Percentiles rank a stretch among this genome's conserved stretches.
phyloP scores from a whole-genome alignment of 768 basidiomycete species.

The Dentipellis sp. region DNA sequence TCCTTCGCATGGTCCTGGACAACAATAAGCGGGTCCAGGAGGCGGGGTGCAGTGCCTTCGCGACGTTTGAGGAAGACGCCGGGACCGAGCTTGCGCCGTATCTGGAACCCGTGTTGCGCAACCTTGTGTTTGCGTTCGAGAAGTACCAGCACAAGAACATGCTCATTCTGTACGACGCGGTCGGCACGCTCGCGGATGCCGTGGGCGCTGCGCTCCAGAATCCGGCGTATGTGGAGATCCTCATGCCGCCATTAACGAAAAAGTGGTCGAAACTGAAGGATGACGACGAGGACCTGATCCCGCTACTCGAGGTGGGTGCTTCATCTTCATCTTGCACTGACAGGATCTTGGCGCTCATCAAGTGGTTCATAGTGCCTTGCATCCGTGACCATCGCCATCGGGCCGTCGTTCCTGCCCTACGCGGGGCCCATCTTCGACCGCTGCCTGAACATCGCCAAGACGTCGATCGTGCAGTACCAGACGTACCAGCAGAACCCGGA shows the following conservation, averaged over 20 bases:
- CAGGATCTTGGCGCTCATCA: neutral
- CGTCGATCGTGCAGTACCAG: conserved; percentile 77
- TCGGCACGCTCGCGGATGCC: conserved; percentile 95
- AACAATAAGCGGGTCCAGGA: conserved; percentile 99
- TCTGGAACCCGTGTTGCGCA: conserved; percentile 89
- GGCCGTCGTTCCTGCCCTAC: conserved; percentile 79
- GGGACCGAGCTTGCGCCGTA: conserved; percentile 84
- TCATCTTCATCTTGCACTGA: neutral
- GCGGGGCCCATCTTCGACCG: conserved; percentile 89
- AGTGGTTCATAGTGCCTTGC: conserved; percentile 71
- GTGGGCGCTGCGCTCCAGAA: conserved; percentile 86
- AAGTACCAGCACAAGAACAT: conserved; percentile 99
- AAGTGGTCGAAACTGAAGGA: conserved; percentile 90
- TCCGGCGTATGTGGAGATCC: conserved; percentile 80
- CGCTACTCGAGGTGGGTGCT: conserved; percentile 77
- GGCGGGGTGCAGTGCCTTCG: conserved; percentile 97
- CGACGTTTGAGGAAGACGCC: conserved; percentile 97
- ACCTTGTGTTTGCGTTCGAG: conserved; percentile 91
- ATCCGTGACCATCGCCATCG: conserved; percentile 95
- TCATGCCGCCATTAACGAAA: conserved; percentile 90
- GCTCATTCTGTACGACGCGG: conserved; percentile 97
- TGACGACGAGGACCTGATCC: conserved; percentile 88
- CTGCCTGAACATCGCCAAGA: conserved; percentile 79
- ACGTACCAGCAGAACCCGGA: conserved; percentile 83
- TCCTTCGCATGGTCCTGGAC: conserved; percentile 94